phyloP scores from a whole-genome alignment of 78 protist genomes.

The Dictyostelium firmibasis region DNA sequence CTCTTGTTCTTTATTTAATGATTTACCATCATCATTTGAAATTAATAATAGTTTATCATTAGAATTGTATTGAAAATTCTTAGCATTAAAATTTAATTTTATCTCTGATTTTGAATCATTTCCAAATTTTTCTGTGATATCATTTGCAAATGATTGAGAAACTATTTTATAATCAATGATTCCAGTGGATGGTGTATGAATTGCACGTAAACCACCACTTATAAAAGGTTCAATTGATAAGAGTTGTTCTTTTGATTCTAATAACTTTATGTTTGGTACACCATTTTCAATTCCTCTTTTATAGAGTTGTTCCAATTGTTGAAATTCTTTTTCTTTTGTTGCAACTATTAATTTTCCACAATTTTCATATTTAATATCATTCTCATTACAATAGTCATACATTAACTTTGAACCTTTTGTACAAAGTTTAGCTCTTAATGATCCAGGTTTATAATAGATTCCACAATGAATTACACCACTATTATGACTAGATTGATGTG shows the following conservation, averaged over 20 bases:
- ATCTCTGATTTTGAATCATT: background rate
- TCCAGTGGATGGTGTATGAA: constrained; percentile 86
- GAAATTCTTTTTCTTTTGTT: background rate
- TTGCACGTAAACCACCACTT: constrained; percentile 48
- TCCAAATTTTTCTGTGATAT: constrained; percentile 27
- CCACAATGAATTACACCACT: constrained; percentile 89
- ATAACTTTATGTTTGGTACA: constrained; percentile 59
- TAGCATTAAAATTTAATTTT: constrained; percentile 30
- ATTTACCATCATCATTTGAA: background rate
- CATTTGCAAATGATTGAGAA: background rate
- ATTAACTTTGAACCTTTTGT: constrained; percentile 50
- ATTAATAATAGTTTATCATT: background rate
- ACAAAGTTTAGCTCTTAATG: constrained; percentile 66
- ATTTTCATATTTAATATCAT: constrained; percentile 26
- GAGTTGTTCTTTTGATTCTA: constrained; percentile 9
- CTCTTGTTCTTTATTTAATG: background rate
- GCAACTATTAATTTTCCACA: constrained; percentile 89
- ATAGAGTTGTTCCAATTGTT: constrained; percentile 34
- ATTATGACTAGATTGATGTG: constrained; percentile 81
- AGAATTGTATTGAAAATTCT: background rate
- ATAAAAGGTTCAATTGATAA: constrained; percentile 57
- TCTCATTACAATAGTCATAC: constrained; percentile 51
- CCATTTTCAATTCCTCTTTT: constrained; percentile 80
- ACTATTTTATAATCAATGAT: constrained; percentile 63
- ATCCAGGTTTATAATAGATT: constrained; percentile 82